phyloP scores from a whole-genome alignment of 345 rosid species.

The Acer yangbiense region DNA sequence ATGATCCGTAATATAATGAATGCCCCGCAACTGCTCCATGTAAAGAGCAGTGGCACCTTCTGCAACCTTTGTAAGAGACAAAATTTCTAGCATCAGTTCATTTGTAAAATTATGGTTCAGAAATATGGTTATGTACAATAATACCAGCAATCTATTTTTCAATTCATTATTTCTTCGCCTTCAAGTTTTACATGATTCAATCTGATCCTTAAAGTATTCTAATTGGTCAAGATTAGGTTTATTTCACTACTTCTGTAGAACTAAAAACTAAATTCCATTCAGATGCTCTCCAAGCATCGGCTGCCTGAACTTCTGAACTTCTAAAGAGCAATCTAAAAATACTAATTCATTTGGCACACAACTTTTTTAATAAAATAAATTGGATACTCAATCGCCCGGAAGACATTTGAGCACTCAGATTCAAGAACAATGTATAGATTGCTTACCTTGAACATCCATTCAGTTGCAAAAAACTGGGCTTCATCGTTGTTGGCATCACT shows the following conservation, averaged over 20 bases:
- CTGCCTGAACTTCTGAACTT: neutral
- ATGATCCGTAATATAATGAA: slow-evolving; percentile 83
- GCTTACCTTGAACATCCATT: slow-evolving; percentile 99
- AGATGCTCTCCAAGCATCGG: too few relatives aligned
- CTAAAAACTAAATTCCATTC: neutral
- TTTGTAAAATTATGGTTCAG: neutral
- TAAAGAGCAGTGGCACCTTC: slow-evolving; percentile 93
- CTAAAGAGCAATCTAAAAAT: neutral
- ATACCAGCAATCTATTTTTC: too few relatives aligned
- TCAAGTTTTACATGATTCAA: neutral
- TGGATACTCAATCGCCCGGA: too few relatives aligned
- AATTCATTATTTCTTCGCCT: neutral
- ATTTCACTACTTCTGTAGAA: neutral
- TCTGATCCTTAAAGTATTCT: neutral
- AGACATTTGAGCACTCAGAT: too few relatives aligned
- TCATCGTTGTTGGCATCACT: slow-evolving; percentile 79
- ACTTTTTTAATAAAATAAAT: too few relatives aligned
- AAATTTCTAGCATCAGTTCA: neutral
- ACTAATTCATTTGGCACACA: too few relatives aligned
- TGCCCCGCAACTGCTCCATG: slow-evolving; percentile 92
- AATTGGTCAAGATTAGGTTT: neutral
- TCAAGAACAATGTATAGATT: neutral
- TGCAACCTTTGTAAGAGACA: slow-evolving; percentile 62
- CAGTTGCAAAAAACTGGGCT: slow-evolving; percentile 92
- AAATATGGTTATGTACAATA: too few relatives aligned